These are phyloP conservation scores for Amphirosellinia nigrospora DNA, from an alignment of 495 filamentous ascomycete species.

Conservation along the genomic window DNA sequence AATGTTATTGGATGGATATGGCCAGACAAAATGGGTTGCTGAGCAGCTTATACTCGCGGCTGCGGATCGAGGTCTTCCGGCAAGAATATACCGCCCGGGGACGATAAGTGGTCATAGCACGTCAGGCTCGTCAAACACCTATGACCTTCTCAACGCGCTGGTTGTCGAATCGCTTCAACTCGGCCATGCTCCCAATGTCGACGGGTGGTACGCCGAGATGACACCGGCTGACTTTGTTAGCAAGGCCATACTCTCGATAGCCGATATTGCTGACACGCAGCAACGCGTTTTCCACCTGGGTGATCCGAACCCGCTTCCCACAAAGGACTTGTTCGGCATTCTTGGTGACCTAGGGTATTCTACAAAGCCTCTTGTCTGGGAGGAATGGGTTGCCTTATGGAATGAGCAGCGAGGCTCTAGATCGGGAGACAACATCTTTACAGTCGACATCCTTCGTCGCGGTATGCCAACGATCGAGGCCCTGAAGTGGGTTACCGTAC, in stretches of 20 bases:
- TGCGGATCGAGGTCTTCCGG: slow-evolving; percentile 62
- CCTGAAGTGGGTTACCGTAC: slow-evolving; percentile 60
- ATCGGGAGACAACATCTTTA: slow-evolving; percentile 70
- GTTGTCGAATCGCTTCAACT: slow-evolving; percentile 70
- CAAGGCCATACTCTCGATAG: slow-evolving; percentile 66
- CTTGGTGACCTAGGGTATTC: slow-evolving; percentile 67
- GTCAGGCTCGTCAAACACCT: slow-evolving; percentile 69
- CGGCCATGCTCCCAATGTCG: slow-evolving; percentile 65
- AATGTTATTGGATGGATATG: slow-evolving; percentile 66
- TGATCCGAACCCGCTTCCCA: slow-evolving; percentile 66
- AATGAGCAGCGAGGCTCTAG: slow-evolving; percentile 59
- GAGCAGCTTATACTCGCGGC: slow-evolving; percentile 71
- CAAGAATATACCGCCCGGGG: slow-evolving; percentile 66
- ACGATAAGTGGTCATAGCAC: slow-evolving; percentile 70
- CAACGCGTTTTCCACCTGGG: slow-evolving; percentile 69
- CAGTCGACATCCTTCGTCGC: slow-evolving; percentile 66
- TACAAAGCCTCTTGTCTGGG: slow-evolving; percentile 62
- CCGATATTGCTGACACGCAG: slow-evolving; percentile 57
- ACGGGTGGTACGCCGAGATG: slow-evolving; percentile 74
- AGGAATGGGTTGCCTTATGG: slow-evolving; percentile 70
- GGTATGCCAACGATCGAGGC: slow-evolving; percentile 70
- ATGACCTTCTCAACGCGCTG: slow-evolving; percentile 69
- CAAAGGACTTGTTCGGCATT: slow-evolving; percentile 60
- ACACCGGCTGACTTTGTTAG: slow-evolving; percentile 75
- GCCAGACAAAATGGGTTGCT: slow-evolving; percentile 72